These are phyloP conservation scores for Arctium minus DNA, from an alignment of 129 eudicot species.

Conservation along the genomic window DNA sequence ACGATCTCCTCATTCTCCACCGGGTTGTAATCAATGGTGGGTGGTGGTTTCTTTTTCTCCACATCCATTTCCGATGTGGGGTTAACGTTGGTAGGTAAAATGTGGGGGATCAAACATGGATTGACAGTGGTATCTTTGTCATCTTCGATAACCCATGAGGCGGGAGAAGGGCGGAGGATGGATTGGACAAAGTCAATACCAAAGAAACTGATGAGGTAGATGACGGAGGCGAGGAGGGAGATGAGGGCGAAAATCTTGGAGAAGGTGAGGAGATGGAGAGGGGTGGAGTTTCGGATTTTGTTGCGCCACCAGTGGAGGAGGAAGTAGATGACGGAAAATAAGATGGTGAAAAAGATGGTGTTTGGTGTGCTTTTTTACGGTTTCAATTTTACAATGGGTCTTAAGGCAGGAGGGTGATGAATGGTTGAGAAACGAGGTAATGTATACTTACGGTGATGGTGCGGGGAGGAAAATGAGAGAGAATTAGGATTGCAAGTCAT, in stretches of 20 bases:
- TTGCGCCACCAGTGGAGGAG: slow-evolving; percentile 65
- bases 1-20: slow-evolving; percentile 22
- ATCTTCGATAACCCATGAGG: slow-evolving; percentile 11
- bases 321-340: slow-evolving; percentile 50
- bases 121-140: slow-evolving; percentile 7
- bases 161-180: slow-evolving; percentile 20
- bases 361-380: no score
- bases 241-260: slow-evolving; percentile 44
- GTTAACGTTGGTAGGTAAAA: not conserved
- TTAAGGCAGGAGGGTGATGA: no score
- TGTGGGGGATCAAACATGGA: slow-evolving; percentile 14
- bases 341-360: slow-evolving; percentile 54
- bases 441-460: no score
- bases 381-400: no score
- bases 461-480: no score
- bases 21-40: not conserved
- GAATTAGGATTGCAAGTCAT: no score
- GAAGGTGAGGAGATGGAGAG: slow-evolving; percentile 51
- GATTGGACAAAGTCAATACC: slow-evolving; percentile 56
- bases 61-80: not conserved
- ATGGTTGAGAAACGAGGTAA: no score
- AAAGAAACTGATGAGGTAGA: slow-evolving; percentile 48
- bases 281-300: slow-evolving; percentile 53
- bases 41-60: not conserved
- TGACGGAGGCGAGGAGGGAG: slow-evolving; percentile 50